These are phyloP conservation scores for Leccinum pellstonianum DNA, from an alignment of 768 basidiomycete species.

Conservation along the genomic window DNA sequence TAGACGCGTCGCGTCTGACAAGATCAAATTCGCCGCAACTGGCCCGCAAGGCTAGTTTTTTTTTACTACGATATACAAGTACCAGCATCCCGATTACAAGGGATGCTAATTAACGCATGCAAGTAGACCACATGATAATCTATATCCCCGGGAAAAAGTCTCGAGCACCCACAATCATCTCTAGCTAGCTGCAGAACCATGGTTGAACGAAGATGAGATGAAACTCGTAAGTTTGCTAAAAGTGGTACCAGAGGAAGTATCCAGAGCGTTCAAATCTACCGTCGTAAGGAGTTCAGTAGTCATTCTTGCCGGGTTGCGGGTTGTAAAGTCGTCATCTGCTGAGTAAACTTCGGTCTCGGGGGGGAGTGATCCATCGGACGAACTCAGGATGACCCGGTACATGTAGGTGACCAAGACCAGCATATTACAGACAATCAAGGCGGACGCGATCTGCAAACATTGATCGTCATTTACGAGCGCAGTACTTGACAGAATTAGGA, in stretches of 20 bases:
- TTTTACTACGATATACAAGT: background rate
- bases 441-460: background rate
- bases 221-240: background rate
- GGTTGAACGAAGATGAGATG: background rate
- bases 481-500: background rate
- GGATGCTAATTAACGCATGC: background rate
- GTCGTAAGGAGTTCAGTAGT: constrained; percentile 1
- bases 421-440: constrained; percentile 13
- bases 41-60: background rate
- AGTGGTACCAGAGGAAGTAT: background rate
- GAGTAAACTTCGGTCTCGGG: constrained; percentile 4
- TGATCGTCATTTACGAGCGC: background rate
- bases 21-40: background rate
- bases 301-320: background rate
- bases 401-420: constrained; percentile 14
- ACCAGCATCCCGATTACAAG: background rate
- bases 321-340: background rate
- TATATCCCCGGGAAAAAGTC: background rate
- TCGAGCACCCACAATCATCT: background rate
- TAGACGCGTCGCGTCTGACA: constrained; percentile 29
- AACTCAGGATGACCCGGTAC: constrained; percentile 7
- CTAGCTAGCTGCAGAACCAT: background rate
- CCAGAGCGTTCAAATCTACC: constrained; percentile 7
- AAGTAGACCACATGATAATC: background rate
- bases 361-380: background rate